phyloP scores from a whole-genome alignment of 495 filamentous ascomycete species.

The Penicillium chermesinum region DNA sequence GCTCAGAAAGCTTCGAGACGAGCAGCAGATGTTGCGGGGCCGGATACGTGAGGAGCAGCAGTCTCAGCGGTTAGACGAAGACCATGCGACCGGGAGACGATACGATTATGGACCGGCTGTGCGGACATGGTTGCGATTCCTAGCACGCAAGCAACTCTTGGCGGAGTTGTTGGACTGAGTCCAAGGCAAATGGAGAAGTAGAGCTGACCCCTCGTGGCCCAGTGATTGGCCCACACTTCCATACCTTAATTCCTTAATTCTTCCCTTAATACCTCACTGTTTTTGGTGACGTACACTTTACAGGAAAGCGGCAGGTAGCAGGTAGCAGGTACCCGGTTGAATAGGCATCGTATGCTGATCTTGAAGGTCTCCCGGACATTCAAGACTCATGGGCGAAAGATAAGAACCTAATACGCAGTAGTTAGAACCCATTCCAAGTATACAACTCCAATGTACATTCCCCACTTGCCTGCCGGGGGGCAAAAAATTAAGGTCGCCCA shows the following conservation, averaged over 20 bases:
- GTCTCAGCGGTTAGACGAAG: constrained; percentile 36
- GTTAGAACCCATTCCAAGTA: no score
- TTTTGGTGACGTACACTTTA: not conserved
- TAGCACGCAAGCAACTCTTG: constrained; percentile 39
- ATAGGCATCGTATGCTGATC: not conserved
- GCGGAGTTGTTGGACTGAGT: constrained; percentile 19
- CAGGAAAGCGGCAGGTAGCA: not conserved
- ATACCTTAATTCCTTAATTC: constrained; percentile 2
- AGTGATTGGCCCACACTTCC: constrained; percentile 24
- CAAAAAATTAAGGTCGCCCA: not conserved
- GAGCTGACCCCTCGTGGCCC: constrained; percentile 22
- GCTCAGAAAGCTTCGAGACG: constrained; percentile 25
- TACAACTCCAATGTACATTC: no score
- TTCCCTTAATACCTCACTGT: not conserved
- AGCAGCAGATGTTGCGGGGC: constrained; percentile 32
- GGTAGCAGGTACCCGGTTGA: not conserved
- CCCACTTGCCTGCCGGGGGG: not conserved
- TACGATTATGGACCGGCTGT: constrained; percentile 47
- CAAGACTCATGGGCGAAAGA: no score
- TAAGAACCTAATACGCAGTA: no score
- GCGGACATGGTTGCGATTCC: constrained; percentile 38
- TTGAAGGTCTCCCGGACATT: not conserved
- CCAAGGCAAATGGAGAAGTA: constrained; percentile 6
- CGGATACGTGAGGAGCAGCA: constrained; percentile 42
- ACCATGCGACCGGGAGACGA: constrained; percentile 40